Evolutionary conservation across 2,329 filamentous ascomycete species (phyloP), one percentile per base, ranked within the genome.

Genomic region (Nothophaeocryptopus gaeumannii): DNA sequence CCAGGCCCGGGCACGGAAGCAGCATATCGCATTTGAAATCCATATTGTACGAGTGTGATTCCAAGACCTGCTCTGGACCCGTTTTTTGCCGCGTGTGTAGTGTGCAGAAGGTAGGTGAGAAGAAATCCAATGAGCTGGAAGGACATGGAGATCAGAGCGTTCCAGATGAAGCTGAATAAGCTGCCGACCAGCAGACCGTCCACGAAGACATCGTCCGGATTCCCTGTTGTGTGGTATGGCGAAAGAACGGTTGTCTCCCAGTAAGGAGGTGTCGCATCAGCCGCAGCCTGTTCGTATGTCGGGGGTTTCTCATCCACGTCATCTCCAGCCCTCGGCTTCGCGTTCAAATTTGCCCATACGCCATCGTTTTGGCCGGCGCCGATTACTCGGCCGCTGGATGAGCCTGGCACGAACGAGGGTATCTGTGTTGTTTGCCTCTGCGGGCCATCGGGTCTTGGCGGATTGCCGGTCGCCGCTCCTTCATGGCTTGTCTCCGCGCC

Each of bases 181-280:
- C 88, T 90, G 57, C 89, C 89, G 45, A 95, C 93, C 2, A 95
- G 90, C 66, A 99, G 85, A 62, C 93, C 93, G 67, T 99, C 93
- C 50, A 99, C 88, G 65, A 93, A 99, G 40, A 99, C 92, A 70
- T 99, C 93, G 66, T 97, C 91, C 33, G 85, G 83, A 16, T 89
- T 89, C 58, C 95, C 84, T 34, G 85, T 83, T n/a, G 87, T 88
- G 58, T 93, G 83, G 47, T 92, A 93, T 0, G 93, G 93, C 0
- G 91, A 92, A 44, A 99, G 81, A 58, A 99, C 96, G 0, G 93
- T 97, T 5, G 93, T 99, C 75, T 99, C 93, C 93, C 93, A 99
- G 72, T 99, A 99, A 0, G 93, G 93, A 1, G 93, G 93, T 40
- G 93, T 93, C 16, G 90, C 87, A 70, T 99, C 93, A 36, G 92